Evolutionary conservation across 768 basidiomycete genomes (phyloP).

Genomic region (Suillus placidus): DNA sequence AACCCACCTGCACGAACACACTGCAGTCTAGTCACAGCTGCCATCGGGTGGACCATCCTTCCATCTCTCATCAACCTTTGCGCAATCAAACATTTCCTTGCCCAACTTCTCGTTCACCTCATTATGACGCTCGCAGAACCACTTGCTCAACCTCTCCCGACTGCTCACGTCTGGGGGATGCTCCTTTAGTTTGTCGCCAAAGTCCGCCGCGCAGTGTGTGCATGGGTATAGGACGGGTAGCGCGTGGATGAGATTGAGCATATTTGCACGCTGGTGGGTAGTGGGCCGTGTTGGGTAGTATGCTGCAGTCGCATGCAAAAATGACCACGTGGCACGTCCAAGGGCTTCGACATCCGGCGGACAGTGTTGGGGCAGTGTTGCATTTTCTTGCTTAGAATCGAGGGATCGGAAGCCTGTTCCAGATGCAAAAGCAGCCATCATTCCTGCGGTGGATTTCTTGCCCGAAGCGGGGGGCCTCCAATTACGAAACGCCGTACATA

Average conservation of each 20-base stretch:
- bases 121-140: slow-evolving; percentile 94
- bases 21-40: slow-evolving; percentile 72
- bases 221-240: slow-evolving; percentile 90
- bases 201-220: slow-evolving; percentile 79
- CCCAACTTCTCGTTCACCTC: slow-evolving; percentile 87
- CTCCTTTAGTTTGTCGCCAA: slow-evolving; percentile 66
- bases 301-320: slow-evolving; percentile 93
- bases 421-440: slow-evolving; percentile 38
- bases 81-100: slow-evolving; percentile 82
- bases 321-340: slow-evolving; percentile 94
- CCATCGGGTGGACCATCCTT: slow-evolving; percentile 88
- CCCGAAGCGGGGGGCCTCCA: slow-evolving; percentile 54
- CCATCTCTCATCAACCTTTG: slow-evolving; percentile 86
- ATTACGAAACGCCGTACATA: slow-evolving; percentile 79
- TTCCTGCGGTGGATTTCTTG: slow-evolving; percentile 34
- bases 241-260: slow-evolving; percentile 78
- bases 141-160: slow-evolving; percentile 66
- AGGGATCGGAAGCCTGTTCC: slow-evolving; percentile 29
- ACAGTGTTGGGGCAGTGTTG: slow-evolving; percentile 63
- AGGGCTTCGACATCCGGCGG: slow-evolving; percentile 90
- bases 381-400: slow-evolving; percentile 30
- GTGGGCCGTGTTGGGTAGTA: slow-evolving; percentile 90
- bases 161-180: slow-evolving; percentile 81
- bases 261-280: slow-evolving; percentile 74
- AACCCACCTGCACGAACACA: not conserved